Conservation (phyloP, 2,329 filamentous ascomycete genomes). For the Alternaria gaisen region DNA sequence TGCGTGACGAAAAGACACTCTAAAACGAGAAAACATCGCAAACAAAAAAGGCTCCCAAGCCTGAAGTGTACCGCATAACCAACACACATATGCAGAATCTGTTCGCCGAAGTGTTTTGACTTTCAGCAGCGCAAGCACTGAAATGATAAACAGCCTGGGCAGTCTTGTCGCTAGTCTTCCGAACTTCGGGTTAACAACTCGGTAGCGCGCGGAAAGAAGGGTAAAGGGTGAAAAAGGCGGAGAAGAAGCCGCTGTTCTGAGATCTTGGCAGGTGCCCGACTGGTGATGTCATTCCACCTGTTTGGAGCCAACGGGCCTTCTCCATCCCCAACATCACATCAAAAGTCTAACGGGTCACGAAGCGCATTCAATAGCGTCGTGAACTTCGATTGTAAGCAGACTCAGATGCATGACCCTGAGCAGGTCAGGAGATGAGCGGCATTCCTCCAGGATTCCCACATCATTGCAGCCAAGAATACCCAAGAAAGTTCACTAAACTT, state of each 20-base stretch:
- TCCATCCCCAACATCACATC: neutral
- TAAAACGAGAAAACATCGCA: neutral
- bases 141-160: neutral
- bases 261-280: constrained; percentile 11
- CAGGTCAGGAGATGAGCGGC: neutral
- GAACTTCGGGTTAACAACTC: neutral
- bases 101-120: neutral
- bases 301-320: neutral
- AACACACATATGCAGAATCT: neutral
- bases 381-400: neutral
- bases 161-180: neutral
- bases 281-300: constrained; percentile 11
- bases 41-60: neutral
- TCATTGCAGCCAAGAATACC: neutral
- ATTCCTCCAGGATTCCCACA: neutral
- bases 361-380: neutral
- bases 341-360: neutral
- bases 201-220: neutral
- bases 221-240: neutral
- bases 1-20: neutral
- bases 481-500: neutral
- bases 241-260: constrained; percentile 2
- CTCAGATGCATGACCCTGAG: neutral
- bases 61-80: neutral
- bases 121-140: neutral